Conservation (phyloP, 306 rosid genomes). For the Cicer cuneatum region DNA sequence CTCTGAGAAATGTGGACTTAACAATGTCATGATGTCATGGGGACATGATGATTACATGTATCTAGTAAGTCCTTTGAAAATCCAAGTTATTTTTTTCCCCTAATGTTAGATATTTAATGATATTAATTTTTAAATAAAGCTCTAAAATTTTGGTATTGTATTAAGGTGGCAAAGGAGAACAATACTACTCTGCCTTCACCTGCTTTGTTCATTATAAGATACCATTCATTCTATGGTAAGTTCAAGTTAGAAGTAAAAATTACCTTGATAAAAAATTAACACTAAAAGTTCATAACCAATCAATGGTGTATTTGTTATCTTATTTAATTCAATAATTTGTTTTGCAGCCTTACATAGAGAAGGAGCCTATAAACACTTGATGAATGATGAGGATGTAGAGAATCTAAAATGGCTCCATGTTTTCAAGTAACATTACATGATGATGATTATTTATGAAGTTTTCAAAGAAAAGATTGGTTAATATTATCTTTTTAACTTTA, state of each 20-base stretch:
- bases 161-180: constrained; percentile 78
- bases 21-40: constrained; percentile 88
- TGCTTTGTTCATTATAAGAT: constrained; percentile 80
- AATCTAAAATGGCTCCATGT: constrained; percentile 78
- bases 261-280: neutral
- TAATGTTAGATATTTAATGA: neutral
- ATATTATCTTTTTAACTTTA: constrained; percentile 24
- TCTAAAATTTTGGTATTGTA: constrained; percentile 15
- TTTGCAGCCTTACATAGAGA: constrained; percentile 73
- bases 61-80: constrained; percentile 54
- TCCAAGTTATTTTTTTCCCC: neutral
- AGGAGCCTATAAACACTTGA: constrained; percentile 71
- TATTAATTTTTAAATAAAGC: constrained; percentile 1
- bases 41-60: constrained; percentile 96
- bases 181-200: constrained; percentile 77
- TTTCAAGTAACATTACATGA: constrained; percentile 61
- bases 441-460: neutral
- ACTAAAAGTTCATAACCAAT: neutral
- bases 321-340: neutral
- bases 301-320: constrained; percentile 11
- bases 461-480: neutral
- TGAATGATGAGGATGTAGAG: constrained; percentile 78
- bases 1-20: constrained; percentile 71
- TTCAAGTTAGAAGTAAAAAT: neutral
- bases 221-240: constrained; percentile 86